Evolutionary conservation across 306 rosid species (phyloP).

Genomic region (Delonix regia): DNA sequence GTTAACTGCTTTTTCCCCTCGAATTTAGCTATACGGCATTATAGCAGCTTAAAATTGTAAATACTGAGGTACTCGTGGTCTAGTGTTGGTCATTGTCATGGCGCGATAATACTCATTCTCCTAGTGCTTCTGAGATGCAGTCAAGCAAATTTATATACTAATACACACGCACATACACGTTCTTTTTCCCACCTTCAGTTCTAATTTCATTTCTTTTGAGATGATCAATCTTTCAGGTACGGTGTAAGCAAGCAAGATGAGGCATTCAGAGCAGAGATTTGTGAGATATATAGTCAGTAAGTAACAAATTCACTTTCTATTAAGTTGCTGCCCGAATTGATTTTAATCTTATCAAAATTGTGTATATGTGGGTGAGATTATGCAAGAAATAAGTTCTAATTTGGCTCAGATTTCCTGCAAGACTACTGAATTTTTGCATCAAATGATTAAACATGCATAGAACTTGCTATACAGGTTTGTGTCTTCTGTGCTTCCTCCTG

Average conservation of each 20-base stretch:
- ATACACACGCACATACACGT: too few species aligned
- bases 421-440: not conserved
- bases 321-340: not conserved
- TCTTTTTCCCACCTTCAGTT: not conserved
- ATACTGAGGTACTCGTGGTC: not conserved
- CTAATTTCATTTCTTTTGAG: not conserved
- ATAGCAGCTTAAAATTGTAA: not conserved
- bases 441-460: constrained; percentile 24
- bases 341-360: not conserved
- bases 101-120: not conserved
- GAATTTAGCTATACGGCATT: not conserved
- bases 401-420: not conserved
- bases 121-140: not conserved
- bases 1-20: not conserved
- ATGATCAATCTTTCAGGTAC: not conserved
- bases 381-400: constrained; percentile 12
- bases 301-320: not conserved
- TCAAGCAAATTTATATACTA: not conserved
- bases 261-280: constrained; percentile 22
- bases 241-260: constrained; percentile 23
- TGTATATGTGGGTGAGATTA: not conserved
- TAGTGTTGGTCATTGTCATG: not conserved
- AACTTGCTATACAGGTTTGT: constrained; percentile 59
- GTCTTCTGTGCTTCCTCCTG: constrained; percentile 81
- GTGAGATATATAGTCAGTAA: constrained; percentile 21